These are phyloP conservation scores for Skeletonema costatum DNA, from an alignment of 108 stramenopile species.

Conservation along the genomic window DNA sequence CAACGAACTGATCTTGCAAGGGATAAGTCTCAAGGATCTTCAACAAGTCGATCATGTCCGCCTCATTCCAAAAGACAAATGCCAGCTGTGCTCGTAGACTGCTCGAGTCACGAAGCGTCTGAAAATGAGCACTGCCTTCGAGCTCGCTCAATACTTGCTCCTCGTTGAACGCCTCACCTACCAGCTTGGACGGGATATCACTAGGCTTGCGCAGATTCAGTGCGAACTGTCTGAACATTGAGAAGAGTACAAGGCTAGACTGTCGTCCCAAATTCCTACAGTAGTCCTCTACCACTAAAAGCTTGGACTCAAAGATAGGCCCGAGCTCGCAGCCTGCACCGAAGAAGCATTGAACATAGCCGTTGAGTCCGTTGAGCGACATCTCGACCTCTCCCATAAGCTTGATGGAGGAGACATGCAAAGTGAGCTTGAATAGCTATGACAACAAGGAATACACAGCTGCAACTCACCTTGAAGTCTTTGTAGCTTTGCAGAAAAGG, in stretches of 20 bases:
- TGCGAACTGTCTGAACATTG: constrained; percentile 1
- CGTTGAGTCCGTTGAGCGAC: constrained; percentile 6
- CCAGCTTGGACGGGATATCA: not conserved
- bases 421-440: too few species aligned
- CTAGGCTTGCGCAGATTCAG: constrained; percentile 2
- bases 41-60: not conserved
- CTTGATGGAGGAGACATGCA: too few species aligned
- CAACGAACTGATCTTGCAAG: not conserved
- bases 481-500: too few species aligned
- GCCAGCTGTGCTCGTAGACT: not conserved
- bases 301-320: constrained; percentile 27
- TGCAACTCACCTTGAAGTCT: too few species aligned
- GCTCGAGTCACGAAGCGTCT: constrained; percentile 3
- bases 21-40: not conserved
- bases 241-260: not conserved
- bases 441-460: too few species aligned
- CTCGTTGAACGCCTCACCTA: constrained; percentile 11
- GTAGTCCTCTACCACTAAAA: constrained; percentile 24
- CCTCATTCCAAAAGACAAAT: constrained; percentile 4
- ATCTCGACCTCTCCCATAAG: constrained; percentile 21
- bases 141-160: not conserved
- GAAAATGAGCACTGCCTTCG: not conserved
- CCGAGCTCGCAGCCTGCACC: constrained; percentile 22
- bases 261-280: not conserved
- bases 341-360: not conserved